phyloP scores from a whole-genome alignment of 2,329 filamentous ascomycete genomes.

The Fusarium odoratissimum region DNA sequence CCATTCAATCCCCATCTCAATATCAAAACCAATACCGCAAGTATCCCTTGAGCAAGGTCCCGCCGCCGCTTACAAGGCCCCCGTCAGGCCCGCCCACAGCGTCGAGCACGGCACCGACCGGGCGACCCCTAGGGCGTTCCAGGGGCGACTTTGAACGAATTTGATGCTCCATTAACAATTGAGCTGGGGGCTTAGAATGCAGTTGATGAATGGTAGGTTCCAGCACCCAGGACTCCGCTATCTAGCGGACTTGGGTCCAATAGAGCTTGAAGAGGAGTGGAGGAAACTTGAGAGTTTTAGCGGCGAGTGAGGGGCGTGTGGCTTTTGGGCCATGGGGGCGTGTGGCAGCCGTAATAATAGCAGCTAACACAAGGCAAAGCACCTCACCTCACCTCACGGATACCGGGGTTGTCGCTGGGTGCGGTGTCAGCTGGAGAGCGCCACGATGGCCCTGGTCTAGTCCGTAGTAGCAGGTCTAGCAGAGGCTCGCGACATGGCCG shows the following conservation, averaged over 20 bases:
- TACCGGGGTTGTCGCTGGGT: constrained; percentile 37
- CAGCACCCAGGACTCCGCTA: constrained; percentile 32
- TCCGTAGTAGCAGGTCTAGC: constrained; percentile 27
- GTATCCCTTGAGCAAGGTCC: constrained; percentile 24
- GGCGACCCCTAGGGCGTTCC: constrained; percentile 30
- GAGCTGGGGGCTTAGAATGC: constrained; percentile 24
- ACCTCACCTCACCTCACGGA: constrained; percentile 36
- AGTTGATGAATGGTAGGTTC: constrained; percentile 39
- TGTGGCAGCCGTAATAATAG: constrained; percentile 7
- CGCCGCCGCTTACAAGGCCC: constrained; percentile 19
- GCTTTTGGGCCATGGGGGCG: constrained; percentile 1
- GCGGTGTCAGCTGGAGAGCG: constrained; percentile 46
- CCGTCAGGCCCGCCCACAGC: constrained; percentile 11
- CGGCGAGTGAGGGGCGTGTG: constrained; percentile 26
- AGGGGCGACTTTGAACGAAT: constrained; percentile 31
- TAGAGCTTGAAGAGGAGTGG: constrained; percentile 35
- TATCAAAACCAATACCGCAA: constrained; percentile 8
- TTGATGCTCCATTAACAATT: constrained; percentile 25
- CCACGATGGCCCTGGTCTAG: constrained; percentile 45
- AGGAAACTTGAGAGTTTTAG: constrained; percentile 31
- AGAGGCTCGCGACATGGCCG: constrained; percentile 33
- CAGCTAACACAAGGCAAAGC: constrained; percentile 34
- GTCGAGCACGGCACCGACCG: constrained; percentile 19
- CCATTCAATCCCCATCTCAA: constrained; percentile 7
- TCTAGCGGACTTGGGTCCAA: constrained; percentile 27